Evolutionary conservation across 345 rosid species (phyloP).

Genomic region (Rhodamnia argentea): DNA sequence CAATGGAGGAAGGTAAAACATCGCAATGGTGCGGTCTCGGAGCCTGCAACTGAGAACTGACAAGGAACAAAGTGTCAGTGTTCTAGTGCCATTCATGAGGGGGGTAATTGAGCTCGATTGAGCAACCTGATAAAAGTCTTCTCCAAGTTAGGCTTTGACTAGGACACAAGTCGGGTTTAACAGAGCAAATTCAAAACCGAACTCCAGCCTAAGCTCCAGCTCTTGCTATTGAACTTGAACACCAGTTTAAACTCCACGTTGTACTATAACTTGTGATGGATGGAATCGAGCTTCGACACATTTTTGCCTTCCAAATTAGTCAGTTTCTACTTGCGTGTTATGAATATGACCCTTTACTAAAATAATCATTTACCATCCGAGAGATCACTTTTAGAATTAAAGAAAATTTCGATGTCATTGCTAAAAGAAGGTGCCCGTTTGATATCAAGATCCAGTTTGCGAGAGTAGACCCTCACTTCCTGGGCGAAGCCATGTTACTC

Average conservation of each 20-base stretch:
- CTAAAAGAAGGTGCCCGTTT: slow-evolving; percentile 4
- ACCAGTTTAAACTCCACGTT: background rate
- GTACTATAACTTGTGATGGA: background rate
- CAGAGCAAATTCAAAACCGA: background rate
- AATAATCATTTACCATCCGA: background rate
- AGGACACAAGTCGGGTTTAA: background rate
- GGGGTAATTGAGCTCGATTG: background rate
- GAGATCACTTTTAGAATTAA: background rate
- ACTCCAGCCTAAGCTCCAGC: background rate
- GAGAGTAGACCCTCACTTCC: slow-evolving; percentile 60
- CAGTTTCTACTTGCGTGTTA: background rate
- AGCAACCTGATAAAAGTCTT: background rate
- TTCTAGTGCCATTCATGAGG: background rate
- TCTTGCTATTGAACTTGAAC: background rate
- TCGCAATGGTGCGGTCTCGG: slow-evolving; percentile 89
- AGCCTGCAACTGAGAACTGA: slow-evolving; percentile 37
- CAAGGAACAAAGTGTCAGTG: background rate
- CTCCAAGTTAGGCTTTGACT: background rate
- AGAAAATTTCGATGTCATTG: background rate
- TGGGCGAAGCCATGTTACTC: slow-evolving; percentile 30
- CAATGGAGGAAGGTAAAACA: slow-evolving; percentile 43
- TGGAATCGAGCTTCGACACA: background rate
- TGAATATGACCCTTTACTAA: background rate
- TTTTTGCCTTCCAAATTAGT: background rate
- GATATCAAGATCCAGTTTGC: slow-evolving; percentile 35